Percentiles rank a stretch among this genome's conserved stretches.
Evolutionary conservation across 129 eudicot species (phyloP).

Genomic region (Lonicera japonica): DNA sequence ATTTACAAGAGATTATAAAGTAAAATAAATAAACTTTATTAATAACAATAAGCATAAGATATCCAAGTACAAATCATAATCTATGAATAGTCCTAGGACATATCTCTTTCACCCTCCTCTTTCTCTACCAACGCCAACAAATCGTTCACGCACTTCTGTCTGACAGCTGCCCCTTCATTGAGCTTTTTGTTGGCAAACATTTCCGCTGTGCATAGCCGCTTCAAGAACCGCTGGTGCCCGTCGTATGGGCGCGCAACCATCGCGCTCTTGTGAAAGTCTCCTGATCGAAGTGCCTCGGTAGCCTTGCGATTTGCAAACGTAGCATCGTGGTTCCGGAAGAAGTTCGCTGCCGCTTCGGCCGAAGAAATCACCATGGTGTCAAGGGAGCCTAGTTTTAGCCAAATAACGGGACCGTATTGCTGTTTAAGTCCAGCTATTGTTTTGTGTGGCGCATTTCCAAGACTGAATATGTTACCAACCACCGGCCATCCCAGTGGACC

Average conservation of each 20-base stretch:
- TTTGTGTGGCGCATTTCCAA: too few relatives aligned
- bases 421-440: background rate
- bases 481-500: background rate
- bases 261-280: background rate
- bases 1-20: too few relatives aligned
- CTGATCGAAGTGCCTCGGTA: background rate
- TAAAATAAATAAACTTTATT: too few relatives aligned
- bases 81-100: too few relatives aligned
- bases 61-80: too few relatives aligned
- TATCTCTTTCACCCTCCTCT: too few relatives aligned
- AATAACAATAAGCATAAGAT: too few relatives aligned
- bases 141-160: conserved; percentile 6
- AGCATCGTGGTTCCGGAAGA: conserved; percentile 10
- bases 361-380: conserved; percentile 1
- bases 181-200: background rate
- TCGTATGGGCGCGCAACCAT: background rate
- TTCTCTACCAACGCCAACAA: conserved; percentile 1
- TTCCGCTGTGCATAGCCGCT: background rate
- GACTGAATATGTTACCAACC: conserved; percentile 1
- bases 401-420: too few relatives aligned
- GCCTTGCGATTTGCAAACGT: background rate
- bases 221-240: background rate
- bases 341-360: conserved; percentile 2
- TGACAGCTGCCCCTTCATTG: conserved; percentile 3
- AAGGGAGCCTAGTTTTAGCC: too few relatives aligned